phyloP scores from a whole-genome alignment of 495 filamentous ascomycete species.

The Aspergillus taichungensis region DNA sequence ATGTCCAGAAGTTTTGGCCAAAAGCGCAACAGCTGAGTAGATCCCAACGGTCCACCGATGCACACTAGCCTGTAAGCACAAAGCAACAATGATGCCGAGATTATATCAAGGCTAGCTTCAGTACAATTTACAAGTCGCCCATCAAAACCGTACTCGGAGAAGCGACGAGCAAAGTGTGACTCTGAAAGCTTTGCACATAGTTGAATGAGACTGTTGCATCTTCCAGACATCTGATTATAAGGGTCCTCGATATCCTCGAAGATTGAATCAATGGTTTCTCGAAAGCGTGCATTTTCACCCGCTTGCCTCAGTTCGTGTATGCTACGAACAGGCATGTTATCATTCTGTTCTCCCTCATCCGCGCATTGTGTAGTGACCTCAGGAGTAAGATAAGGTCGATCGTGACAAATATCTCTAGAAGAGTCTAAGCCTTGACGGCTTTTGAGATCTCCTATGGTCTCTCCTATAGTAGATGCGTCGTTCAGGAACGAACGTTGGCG shows the following conservation, averaged over 20 bases:
- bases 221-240: constrained; percentile 35
- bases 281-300: constrained; percentile 73
- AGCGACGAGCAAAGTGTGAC: constrained; percentile 55
- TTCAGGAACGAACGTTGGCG: constrained; percentile 51
- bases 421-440: neutral
- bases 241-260: constrained; percentile 71
- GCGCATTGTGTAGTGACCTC: constrained; percentile 7
- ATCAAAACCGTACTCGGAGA: constrained; percentile 67
- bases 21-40: constrained; percentile 16
- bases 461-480: constrained; percentile 23
- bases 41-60: constrained; percentile 16
- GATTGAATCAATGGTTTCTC: constrained; percentile 70
- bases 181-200: constrained; percentile 66
- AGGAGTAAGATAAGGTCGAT: neutral
- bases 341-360: constrained; percentile 44
- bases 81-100: constrained; percentile 22
- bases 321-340: constrained; percentile 57
- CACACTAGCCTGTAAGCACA: constrained; percentile 25
- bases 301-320: constrained; percentile 86
- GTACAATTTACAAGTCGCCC: constrained; percentile 47
- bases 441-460: neutral
- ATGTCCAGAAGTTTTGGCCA: constrained; percentile 29
- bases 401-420: neutral
- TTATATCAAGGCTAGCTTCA: constrained; percentile 19
- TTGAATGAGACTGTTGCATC: constrained; percentile 52